Base-by-base conservation (phyloP, 177 flowering plant genomes). In the Vitis hybrid region DNA sequence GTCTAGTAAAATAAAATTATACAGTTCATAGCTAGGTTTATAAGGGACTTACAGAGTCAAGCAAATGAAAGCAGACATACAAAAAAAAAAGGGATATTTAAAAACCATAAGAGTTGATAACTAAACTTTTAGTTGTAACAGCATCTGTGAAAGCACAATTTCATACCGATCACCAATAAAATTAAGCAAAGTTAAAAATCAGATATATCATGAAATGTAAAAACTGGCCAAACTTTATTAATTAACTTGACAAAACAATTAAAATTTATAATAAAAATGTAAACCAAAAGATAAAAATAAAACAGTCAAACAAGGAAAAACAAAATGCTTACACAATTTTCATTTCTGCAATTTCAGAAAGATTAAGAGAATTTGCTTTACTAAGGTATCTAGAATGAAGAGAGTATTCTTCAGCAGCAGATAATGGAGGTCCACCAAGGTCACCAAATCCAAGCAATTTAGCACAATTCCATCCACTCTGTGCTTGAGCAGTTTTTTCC, bases 311-410 rank as follows among this genome's bases (percentile, higher is more conserved):
- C 20, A 5, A 44, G 18, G 59, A 52, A 17, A 55, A 61, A 56
- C 6, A 52, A 58, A 28, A 56, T 55, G 53, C 97, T 87, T 85
- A 96, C 99, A 96, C 91, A 79, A 96, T 94, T 81, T 90, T 96
- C 99, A 96, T 96, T 87, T 96, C 99, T 61, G 99, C 93, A 84
- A 96, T 92, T 84, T 96, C 99, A 61, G 99, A 88, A 74, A 96
- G 93, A 81, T 91, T 94, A 64, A 90, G 86, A 59, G 98, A 90
- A 80, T 92, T 94, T 66, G 98, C 97, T 87, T 94, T 96, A 10
- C 96, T 81, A 59, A 96, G 94, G 78, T 91, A 96, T 94, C 99
- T 83, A 3, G 98, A 90, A 83, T 94, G 98, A 71, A 96, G 93
- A 10, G 99, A 91, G 68, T 91, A 94, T 78, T 96, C 99, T 75